Evolutionary conservation across 2,329 filamentous ascomycete species (phyloP).

Genomic region (Penicillium sp.): DNA sequence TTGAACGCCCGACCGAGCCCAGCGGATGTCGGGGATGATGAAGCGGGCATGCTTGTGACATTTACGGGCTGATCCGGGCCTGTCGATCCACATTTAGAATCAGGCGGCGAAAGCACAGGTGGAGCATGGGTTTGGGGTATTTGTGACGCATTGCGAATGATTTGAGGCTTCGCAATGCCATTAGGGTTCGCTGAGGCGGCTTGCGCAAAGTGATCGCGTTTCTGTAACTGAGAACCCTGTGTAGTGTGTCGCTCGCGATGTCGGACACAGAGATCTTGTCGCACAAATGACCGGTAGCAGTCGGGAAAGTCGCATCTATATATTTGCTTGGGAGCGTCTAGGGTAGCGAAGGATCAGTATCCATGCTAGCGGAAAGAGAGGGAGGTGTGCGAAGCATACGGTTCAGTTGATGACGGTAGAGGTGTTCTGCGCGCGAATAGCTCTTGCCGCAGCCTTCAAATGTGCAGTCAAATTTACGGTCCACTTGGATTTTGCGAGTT

Average conservation of each 20-base stretch:
- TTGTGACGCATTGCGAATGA: slow-evolving; percentile 28
- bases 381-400: slow-evolving; percentile 58
- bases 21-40: slow-evolving; percentile 34
- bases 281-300: slow-evolving; percentile 87
- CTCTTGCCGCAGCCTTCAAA: slow-evolving; percentile 90
- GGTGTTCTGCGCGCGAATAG: slow-evolving; percentile 93
- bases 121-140: slow-evolving; percentile 6
- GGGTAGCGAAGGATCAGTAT: slow-evolving; percentile 16
- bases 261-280: slow-evolving; percentile 87
- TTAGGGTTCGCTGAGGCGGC: slow-evolving; percentile 28
- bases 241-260: slow-evolving; percentile 82
- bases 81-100: slow-evolving; percentile 14
- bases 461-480: slow-evolving; percentile 74
- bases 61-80: slow-evolving; percentile 18
- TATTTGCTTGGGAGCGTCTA: slow-evolving; percentile 91
- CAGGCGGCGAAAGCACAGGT: slow-evolving; percentile 18
- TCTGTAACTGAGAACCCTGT: slow-evolving; percentile 56
- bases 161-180: slow-evolving; percentile 24
- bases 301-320: slow-evolving; percentile 92
- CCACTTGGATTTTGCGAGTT: slow-evolving; percentile 50
- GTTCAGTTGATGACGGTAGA: slow-evolving; percentile 96
- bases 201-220: slow-evolving; percentile 52
- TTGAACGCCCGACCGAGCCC: slow-evolving; percentile 26
- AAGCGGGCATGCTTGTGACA: slow-evolving; percentile 28
- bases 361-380: slow-evolving; percentile 9